These are phyloP conservation scores for Zasmidium cellare DNA, from an alignment of 2,329 filamentous ascomycete genomes.

Conservation along the genomic window DNA sequence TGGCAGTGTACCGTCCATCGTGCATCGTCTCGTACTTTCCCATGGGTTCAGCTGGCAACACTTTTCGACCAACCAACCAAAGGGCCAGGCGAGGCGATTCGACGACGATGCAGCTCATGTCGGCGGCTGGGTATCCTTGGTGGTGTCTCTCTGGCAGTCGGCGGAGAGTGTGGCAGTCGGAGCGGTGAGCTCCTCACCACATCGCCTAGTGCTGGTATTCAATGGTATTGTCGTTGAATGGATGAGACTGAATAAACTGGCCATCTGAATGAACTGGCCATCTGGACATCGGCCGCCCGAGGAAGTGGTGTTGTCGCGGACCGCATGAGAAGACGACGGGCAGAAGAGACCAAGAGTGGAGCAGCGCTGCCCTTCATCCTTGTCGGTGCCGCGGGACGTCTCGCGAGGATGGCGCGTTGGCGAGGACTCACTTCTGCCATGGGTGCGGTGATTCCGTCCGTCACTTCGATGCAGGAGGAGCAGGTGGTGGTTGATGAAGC, in stretches of 20 bases:
- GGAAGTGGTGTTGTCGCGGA: too few species aligned
- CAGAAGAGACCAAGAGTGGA: too few species aligned
- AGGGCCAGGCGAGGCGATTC: not conserved
- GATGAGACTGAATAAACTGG: too few species aligned
- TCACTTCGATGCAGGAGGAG: not conserved
- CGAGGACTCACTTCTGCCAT: too few species aligned
- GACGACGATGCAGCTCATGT: not conserved
- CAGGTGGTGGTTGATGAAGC: not conserved
- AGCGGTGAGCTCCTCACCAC: not conserved
- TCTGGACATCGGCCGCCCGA: too few species aligned
- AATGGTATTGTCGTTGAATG: too few species aligned
- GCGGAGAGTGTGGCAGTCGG: not conserved
- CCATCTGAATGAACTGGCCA: too few species aligned
- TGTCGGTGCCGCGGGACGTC: too few species aligned
- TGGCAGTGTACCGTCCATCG: not conserved
- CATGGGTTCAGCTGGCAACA: not conserved
- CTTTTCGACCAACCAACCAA: not conserved
- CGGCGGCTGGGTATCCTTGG: not conserved
- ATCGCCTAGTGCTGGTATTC: too few species aligned
- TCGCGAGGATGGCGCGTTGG: not conserved
- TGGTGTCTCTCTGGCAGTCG: not conserved
- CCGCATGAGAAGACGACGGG: too few species aligned
- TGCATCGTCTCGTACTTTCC: not conserved
- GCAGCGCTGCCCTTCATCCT: too few species aligned
- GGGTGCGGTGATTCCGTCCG: not conserved